Base-by-base conservation (phyloP, 177 flowering plant genomes). In the Vitis hybrid region DNA sequence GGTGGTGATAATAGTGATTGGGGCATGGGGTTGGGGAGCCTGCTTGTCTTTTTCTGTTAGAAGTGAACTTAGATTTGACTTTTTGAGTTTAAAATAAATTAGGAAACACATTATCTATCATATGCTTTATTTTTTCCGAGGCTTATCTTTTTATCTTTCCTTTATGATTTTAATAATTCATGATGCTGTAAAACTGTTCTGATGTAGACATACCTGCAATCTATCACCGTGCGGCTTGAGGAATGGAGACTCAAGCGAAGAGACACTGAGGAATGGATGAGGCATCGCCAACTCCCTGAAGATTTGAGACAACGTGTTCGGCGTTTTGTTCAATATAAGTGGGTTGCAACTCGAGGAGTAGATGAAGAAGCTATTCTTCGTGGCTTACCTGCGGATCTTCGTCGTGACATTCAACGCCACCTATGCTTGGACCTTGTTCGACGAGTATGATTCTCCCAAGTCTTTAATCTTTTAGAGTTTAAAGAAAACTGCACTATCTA, bases 231-330 rank as follows among this genome's bases (percentile, higher is more conserved):
- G 70, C 87, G 97, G 80, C 89, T 91, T 5, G 99, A 93, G 80
- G 96, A 93, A 71, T 93, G 98, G 99, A 89, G 98, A 66, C 88
- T 91, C 13, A 91, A 87, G 75, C 81, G 91, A 70, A 82, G 91
- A 75, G 99, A 95, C 78, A 93, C 99, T 13, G 97, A 95, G 77
- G 97, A 93, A 75, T 95, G 99, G 99, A 91, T 90, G 97, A 76
- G 78, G 71, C 97, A 93, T 76, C 97, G 98, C 63, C 97, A 89
- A 72, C 93, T 93, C 50, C 98, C 97, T 63, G 87, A 83, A 76
- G 90, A 86, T 75, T 70, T 90, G 77, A 83, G 75, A 59, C 72
- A 84, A 13, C 92, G 93, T 51, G 94, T 93, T 67, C 78, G 91
- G 56, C 90, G 96, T 15, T 95, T 80, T 86, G 87, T 87, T 72